These are phyloP conservation scores for Didymosphaeria variabile DNA, from an alignment of 2,329 filamentous ascomycete species.

Conservation along the genomic window DNA sequence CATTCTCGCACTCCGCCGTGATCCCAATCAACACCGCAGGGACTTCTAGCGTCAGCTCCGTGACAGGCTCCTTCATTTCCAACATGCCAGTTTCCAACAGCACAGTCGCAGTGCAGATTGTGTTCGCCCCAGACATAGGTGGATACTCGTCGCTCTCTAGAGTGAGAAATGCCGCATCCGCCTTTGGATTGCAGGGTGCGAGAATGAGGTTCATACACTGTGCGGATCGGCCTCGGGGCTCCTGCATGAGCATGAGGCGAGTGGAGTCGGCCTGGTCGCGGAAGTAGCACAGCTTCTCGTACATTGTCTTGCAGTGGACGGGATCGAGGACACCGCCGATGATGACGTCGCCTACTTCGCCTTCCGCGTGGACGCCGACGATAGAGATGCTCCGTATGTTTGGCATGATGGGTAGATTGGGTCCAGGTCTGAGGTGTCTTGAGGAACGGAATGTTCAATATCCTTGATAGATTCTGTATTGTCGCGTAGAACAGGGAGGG, in stretches of 20 bases:
- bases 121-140: slow-evolving; percentile 58
- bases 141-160: slow-evolving; percentile 59
- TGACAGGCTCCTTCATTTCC: slow-evolving; percentile 56
- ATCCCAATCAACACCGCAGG: slow-evolving; percentile 56
- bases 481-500: too few relatives aligned
- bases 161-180: slow-evolving; percentile 57
- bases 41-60: slow-evolving; percentile 54
- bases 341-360: slow-evolving; percentile 61
- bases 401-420: neutral
- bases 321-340: slow-evolving; percentile 57
- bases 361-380: slow-evolving; percentile 53
- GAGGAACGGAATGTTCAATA: too few relatives aligned
- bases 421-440: too few relatives aligned
- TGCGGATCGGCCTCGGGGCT: slow-evolving; percentile 56
- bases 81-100: slow-evolving; percentile 60
- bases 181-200: slow-evolving; percentile 54
- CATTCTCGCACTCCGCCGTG: slow-evolving; percentile 53
- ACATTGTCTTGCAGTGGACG: slow-evolving; percentile 55
- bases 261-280: slow-evolving; percentile 50
- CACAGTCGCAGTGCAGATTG: slow-evolving; percentile 56
- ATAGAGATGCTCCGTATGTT: neutral
- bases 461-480: too few relatives aligned
- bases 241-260: slow-evolving; percentile 56
- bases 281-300: slow-evolving; percentile 58
- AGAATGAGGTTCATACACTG: slow-evolving; percentile 57